Evolutionary conservation across 1,284 basidiomycete species (phyloP), one percentile per base, ranked within the genome.

Genomic region (Ganoderma multipileum): DNA sequence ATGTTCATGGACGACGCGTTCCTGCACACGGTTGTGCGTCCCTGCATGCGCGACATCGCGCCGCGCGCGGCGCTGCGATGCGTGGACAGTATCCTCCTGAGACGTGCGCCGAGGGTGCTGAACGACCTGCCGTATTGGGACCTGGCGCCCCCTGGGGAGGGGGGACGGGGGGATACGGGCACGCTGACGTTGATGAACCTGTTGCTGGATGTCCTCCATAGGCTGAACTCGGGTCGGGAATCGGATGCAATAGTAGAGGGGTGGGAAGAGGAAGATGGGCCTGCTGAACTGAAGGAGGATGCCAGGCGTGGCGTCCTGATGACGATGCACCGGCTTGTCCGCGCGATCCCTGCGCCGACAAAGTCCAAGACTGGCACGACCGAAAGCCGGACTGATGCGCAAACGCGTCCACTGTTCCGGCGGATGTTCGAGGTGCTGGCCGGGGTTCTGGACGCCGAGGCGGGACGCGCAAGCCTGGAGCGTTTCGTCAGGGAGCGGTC

Each of bases 1-100:
- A 68, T 65, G 42, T 72, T 73, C 55, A 70, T 73, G 69, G 72
- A 73, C 61, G 71, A 73, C 41, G 57, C 68, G 28, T 73, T 73
- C 61, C 61, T 73, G 41, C 65, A 64, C 23, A 62, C 50, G 0
- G 65, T 72, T 52, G 69, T 73, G 36, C 70, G 72, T 12, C 71
- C 72, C 28, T 73, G 72, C 65, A 64, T 73, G 55, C 57, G 62
- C 54, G 71, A 72, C 63, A 69, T 70, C 41, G 68, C 65, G 18
- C 66, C 67, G 20, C 62, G 42, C 23, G 66, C 68, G 3, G 71
- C 71, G 30, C 44, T 72, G 4, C 68, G 67, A 12, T 72, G 71
- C 39, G 57, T 72, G 20, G 64, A 72, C 23, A 62, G 50, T 20
- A 72, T 72, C 60, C 64, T 72, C 11, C 57, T 72, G 3, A 58